Evolutionary conservation across 176 grass and related monocot genomes (phyloP).

Genomic region (Aechmea fasciata): DNA sequence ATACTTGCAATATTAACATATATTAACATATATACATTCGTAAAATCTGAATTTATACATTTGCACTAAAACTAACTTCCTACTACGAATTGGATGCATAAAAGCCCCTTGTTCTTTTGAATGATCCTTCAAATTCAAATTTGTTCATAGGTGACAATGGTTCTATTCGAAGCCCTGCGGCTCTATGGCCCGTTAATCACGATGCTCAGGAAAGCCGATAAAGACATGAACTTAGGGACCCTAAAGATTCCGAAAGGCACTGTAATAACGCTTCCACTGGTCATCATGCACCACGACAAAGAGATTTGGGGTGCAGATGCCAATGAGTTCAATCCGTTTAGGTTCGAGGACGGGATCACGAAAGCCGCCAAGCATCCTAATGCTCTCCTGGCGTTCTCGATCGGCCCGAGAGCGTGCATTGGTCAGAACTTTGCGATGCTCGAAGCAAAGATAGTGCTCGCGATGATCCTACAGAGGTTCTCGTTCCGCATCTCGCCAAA

Average conservation of each 20-base stretch:
- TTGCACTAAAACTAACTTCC: too few relatives aligned
- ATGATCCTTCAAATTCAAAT: not conserved
- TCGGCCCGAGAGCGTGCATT: conserved; percentile 36
- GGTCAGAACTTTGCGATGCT: conserved; percentile 55
- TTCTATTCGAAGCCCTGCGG: conserved; percentile 34
- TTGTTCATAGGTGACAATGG: conserved; percentile 32
- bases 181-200: not conserved
- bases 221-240: conserved; percentile 3
- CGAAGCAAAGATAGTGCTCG: conserved; percentile 36
- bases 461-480: conserved; percentile 43
- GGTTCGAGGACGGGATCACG: conserved; percentile 32
- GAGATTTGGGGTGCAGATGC: conserved; percentile 50
- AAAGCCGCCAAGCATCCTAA: conserved; percentile 38
- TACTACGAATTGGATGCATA: too few relatives aligned
- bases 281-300: conserved; percentile 28
- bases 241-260: conserved; percentile 19
- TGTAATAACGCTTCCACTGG: conserved; percentile 5
- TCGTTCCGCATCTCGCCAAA: conserved; percentile 29
- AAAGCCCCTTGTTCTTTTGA: not conserved
- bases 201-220: not conserved
- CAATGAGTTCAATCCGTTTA: conserved; percentile 25
- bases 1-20: too few relatives aligned
- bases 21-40: too few relatives aligned
- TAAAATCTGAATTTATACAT: too few relatives aligned
- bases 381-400: conserved; percentile 33